phyloP scores from a whole-genome alignment of 805 yeast species.

The Hanseniaspora vineae region DNA sequence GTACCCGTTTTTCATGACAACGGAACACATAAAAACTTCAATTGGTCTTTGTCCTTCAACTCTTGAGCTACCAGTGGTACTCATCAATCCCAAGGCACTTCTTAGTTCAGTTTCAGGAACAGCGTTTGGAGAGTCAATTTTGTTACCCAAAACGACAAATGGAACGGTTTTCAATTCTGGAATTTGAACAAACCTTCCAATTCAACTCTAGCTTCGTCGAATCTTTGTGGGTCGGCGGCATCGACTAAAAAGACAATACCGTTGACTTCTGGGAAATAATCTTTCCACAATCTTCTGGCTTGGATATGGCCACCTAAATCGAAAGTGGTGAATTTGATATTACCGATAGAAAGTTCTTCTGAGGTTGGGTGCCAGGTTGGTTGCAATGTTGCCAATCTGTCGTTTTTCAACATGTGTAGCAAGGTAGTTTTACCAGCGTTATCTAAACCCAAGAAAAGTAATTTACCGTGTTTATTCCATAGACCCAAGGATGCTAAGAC shows the following conservation, averaged over 20 bases:
- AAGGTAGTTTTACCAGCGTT: slow-evolving; percentile 96
- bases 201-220: slow-evolving; percentile 89
- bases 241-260: slow-evolving; percentile 95
- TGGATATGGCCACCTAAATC: slow-evolving; percentile 98
- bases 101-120: slow-evolving; percentile 91
- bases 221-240: slow-evolving; percentile 92
- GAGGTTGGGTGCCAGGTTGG: slow-evolving; percentile 98
- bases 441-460: slow-evolving; percentile 90
- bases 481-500: slow-evolving; percentile 67
- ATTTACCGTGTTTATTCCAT: slow-evolving; percentile 92
- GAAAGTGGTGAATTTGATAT: slow-evolving; percentile 92
- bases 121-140: slow-evolving; percentile 88
- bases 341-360: slow-evolving; percentile 94
- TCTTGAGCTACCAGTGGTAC: slow-evolving; percentile 78
- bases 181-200: slow-evolving; percentile 85
- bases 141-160: slow-evolving; percentile 88
- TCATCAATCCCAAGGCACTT: slow-evolving; percentile 74
- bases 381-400: slow-evolving; percentile 92
- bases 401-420: slow-evolving; percentile 80
- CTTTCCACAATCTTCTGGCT: slow-evolving; percentile 99
- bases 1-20: slow-evolving; percentile 97
- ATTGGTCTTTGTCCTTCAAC: slow-evolving; percentile 74
- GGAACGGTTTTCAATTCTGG: slow-evolving; percentile 88
- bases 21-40: slow-evolving; percentile 95
- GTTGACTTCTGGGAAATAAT: slow-evolving; percentile 97